Evolutionary conservation across 352 stramenopile species (phyloP), one percentile per base, ranked within the genome.

Genomic region (Chrysophaeum taylorii): DNA sequence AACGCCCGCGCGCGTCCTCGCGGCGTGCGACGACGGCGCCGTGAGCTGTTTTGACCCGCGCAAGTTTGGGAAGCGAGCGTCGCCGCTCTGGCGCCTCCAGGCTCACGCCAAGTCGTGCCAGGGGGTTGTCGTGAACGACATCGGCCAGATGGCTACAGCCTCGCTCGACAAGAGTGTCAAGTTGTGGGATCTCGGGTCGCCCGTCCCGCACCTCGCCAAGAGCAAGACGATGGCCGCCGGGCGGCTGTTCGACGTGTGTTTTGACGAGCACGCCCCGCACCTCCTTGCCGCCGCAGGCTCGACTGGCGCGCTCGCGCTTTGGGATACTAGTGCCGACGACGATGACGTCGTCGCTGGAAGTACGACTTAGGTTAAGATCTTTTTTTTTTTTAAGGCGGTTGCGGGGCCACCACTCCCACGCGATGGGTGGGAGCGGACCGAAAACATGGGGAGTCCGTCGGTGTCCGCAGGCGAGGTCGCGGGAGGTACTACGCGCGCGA

Each of bases 111-210:
- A 89, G 52, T 92, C 88, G 27, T 77, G 82, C 29, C 82, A 96
- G 72, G 87, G 85, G 25, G 92, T 95, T 72, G 92, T 81, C 63
- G 72, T 80, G 66, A 85, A 87, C 39, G 84, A 92, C 61, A 85
- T 92, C 23, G 94, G 94, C 53, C 86, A 98, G 78, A 82, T 98
- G 60, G 89, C 92, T 29, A 98, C 93, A 2, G 92, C 88, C 45
- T 92, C 91, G 14, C 86, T 94, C n/a, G 94, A 99, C 84, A 97
- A 97, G 82, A 96, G 90, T 9, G 93, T 98, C 57, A 96, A 96
- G 73, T 81, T 99, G 50, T 99, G 95, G 95, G 92, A 98, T 38
- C 15, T 2, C 7, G 79, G 84, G 70, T 80, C 86, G 48, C 85
- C 85, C 57, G 74, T 73, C 25, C 85, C 89, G 1, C 71, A 84